phyloP scores from a whole-genome alignment of 805 yeast genomes.

The Candida argentea region DNA sequence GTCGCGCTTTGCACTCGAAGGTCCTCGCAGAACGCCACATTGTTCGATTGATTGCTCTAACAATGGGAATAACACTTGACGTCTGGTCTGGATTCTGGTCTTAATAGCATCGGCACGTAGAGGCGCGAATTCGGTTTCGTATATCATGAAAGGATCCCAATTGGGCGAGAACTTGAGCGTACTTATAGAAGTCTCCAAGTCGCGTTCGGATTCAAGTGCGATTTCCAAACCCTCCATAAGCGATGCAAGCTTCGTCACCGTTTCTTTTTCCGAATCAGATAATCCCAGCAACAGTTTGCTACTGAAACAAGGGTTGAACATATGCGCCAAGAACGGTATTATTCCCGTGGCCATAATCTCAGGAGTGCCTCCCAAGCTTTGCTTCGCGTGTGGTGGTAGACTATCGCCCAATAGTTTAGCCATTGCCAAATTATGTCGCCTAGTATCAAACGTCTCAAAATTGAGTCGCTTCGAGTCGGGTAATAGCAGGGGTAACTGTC shows the following conservation, averaged over 20 bases:
- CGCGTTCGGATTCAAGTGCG: slow-evolving; percentile 25
- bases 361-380: slow-evolving; percentile 19
- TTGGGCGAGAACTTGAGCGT: slow-evolving; percentile 23
- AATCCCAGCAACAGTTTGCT: slow-evolving; percentile 15
- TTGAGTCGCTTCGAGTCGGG: slow-evolving; percentile 25
- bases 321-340: slow-evolving; percentile 22
- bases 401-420: slow-evolving; percentile 19
- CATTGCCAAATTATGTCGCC: slow-evolving; percentile 21
- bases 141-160: slow-evolving; percentile 23
- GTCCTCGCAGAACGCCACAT: slow-evolving; percentile 3
- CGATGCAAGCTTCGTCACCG: slow-evolving; percentile 26
- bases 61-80: slow-evolving; percentile 29
- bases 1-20: slow-evolving; percentile 9
- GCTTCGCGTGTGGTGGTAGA: slow-evolving; percentile 18
- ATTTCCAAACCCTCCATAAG: slow-evolving; percentile 32
- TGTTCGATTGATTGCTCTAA: slow-evolving; percentile 24
- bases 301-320: slow-evolving; percentile 22
- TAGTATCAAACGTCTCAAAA: slow-evolving; percentile 29
- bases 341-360: slow-evolving; percentile 18
- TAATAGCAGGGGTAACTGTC: slow-evolving; percentile 9
- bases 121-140: slow-evolving; percentile 11
- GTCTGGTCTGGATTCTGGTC: slow-evolving; percentile 16
- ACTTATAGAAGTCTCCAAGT: slow-evolving; percentile 19
- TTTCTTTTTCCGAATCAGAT: slow-evolving; percentile 17
- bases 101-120: slow-evolving; percentile 5